Conservation (phyloP, 2,329 filamentous ascomycete species). For the Exophiala sideris region DNA sequence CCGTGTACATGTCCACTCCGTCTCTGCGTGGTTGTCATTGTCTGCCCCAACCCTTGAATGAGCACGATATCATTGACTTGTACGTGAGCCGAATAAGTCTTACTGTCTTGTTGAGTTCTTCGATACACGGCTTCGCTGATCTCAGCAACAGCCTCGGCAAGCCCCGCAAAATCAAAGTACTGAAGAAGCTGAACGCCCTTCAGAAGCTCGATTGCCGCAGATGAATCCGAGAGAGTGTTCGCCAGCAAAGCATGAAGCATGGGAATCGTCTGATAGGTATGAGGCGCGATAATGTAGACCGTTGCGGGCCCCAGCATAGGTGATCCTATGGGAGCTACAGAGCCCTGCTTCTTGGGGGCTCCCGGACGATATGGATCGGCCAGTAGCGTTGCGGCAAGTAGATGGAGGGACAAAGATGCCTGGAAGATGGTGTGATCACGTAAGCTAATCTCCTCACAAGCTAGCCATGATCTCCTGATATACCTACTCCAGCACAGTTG, state of each 20-base stretch:
- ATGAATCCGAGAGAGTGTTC: conserved; percentile 4
- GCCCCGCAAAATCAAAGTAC: conserved; percentile 23
- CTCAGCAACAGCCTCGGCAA: conserved; percentile 19
- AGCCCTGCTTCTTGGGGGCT: not conserved
- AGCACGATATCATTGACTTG: conserved; percentile 10
- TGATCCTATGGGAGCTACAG: not conserved
- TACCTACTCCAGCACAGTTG: not conserved
- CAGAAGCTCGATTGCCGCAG: conserved; percentile 19
- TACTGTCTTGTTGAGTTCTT: not conserved
- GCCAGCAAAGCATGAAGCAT: conserved; percentile 14
- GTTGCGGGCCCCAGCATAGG: not conserved
- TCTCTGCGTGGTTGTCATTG: conserved; percentile 14
- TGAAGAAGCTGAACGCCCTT: conserved; percentile 19
- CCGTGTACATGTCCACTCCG: conserved; percentile 19
- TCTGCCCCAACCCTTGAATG: conserved; percentile 14
- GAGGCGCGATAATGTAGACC: conserved; percentile 14
- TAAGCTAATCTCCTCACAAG: not conserved
- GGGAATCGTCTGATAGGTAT: conserved; percentile 17
- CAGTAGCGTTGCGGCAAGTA: conserved; percentile 12
- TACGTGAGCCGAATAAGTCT: not conserved
- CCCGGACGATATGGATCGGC: not conserved
- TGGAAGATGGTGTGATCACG: not conserved
- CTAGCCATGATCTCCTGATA: not conserved
- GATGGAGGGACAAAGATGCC: conserved; percentile 5
- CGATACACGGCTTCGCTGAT: conserved; percentile 13